A percentile compares a stretch with the other conserved stretches of the same genome.
These are phyloP conservation scores for Cyclocybe cylindracea DNA, from an alignment of 768 basidiomycete species.

Conservation along the genomic window DNA sequence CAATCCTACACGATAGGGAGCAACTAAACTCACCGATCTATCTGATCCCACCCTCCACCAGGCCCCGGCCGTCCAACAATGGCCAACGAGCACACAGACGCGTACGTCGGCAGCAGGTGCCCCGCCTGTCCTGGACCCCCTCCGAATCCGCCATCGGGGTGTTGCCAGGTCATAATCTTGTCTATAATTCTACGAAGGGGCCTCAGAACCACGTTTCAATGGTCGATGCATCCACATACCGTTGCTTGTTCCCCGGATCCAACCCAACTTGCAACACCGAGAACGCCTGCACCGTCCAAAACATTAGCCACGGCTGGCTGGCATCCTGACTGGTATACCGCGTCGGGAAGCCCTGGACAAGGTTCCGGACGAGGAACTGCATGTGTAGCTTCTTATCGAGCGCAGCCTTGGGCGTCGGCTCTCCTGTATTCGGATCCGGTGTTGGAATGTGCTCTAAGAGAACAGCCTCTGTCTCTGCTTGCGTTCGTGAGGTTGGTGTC, in stretches of 20 bases:
- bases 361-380: slow-evolving; percentile 70
- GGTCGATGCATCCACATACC: slow-evolving; percentile 43
- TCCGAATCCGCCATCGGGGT: slow-evolving; percentile 86
- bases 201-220: slow-evolving; percentile 1
- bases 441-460: slow-evolving; percentile 55
- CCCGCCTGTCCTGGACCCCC: slow-evolving; percentile 90
- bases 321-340: slow-evolving; percentile 88
- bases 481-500: slow-evolving; percentile 62
- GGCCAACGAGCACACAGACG: slow-evolving; percentile 80
- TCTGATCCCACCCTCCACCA: slow-evolving; percentile 82
- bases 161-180: slow-evolving; percentile 81
- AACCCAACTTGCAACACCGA: slow-evolving; percentile 75
- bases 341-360: slow-evolving; percentile 78
- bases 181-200: slow-evolving; percentile 63
- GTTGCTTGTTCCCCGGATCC: slow-evolving; percentile 76
- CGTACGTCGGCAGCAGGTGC: slow-evolving; percentile 90
- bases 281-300: slow-evolving; percentile 89
- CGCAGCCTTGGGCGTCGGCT: slow-evolving; percentile 20
- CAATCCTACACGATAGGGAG: neutral
- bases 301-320: slow-evolving; percentile 93
- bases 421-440: slow-evolving; percentile 1
- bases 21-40: slow-evolving; percentile 61
- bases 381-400: slow-evolving; percentile 71
- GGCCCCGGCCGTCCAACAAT: slow-evolving; percentile 76
- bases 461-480: slow-evolving; percentile 66